Base-by-base conservation (phyloP, 768 basidiomycete species). In the Leccinum subtestaceum region DNA sequence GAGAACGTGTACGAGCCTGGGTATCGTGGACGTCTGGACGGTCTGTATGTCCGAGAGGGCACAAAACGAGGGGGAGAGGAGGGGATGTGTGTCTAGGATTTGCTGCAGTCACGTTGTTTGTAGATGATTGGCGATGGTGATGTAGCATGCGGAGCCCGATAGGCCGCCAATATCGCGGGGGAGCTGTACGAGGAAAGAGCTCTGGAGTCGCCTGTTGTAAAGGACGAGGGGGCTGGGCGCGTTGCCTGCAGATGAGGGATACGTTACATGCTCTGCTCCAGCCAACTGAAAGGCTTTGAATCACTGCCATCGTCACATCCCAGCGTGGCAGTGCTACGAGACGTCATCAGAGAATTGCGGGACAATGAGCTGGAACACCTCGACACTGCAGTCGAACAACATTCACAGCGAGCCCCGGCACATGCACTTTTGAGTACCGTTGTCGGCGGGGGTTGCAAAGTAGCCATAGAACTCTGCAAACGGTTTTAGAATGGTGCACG, bases 321-420 rank as follows among this genome's bases (percentile, higher is more conserved):
- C 0, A 95, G 93, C 60, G 77, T 96, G 36, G 82, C 86, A 1
- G 73, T 95, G 27, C 76, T 97, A 58, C 83, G 78, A 61, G 79
- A 84, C 4, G 81, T 95, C 49, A 82, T 95, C 52, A 77, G 75
- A 53, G 95, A 97, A 71, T 89, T 98, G 70, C 79, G 94, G 63
- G 94, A 98, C 73, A 95, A 98, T 66, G 95, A 98, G 68, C 80
- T 98, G 17, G 95, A 94, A 68, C 95, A 98, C 72, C 79, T 98
- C 57, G 91, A 97, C 65, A 91, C 87, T 32, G 95, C 95, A 2
- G 89, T 98, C 7, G 86, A 87, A 57, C 82, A 97, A 66, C 81
- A 89, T 68, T 88, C 93, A 25, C 95, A 97, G 72, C 82, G 87
- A 53, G 94, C 94, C 21, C 94, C 95, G 2, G 94, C 89, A 45